phyloP scores from a whole-genome alignment of 305 asterid genomes.

The Solanum aculeatissimum region DNA sequence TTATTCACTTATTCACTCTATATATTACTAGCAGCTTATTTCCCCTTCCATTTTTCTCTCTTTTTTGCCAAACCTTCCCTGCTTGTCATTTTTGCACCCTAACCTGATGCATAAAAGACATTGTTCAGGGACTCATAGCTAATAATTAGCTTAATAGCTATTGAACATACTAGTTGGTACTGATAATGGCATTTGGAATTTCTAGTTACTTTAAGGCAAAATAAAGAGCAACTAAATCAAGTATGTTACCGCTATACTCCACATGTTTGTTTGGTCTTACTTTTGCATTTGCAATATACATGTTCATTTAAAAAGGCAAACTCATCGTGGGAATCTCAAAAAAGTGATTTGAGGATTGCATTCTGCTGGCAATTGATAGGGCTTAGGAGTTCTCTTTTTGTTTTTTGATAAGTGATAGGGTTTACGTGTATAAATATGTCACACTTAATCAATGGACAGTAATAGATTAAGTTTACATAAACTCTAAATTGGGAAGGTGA shows the following conservation, averaged over 20 bases:
- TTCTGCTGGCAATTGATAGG: background rate
- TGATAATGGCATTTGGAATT: background rate
- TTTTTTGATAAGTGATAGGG: background rate
- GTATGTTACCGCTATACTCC: background rate
- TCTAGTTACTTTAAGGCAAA: background rate
- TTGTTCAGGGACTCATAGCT: background rate
- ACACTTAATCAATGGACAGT: background rate
- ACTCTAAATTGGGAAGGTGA: background rate
- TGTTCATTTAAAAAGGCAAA: background rate
- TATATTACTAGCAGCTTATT: background rate
- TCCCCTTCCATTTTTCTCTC: background rate
- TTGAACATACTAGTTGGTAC: background rate
- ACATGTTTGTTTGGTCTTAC: background rate
- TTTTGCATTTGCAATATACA: background rate
- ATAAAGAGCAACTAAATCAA: background rate
- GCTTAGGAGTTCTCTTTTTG: background rate
- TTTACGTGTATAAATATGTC: background rate
- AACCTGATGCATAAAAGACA: background rate
- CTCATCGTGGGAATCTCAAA: background rate
- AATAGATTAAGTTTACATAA: background rate
- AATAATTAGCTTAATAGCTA: background rate
- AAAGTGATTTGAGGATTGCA: background rate
- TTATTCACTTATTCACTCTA: background rate
- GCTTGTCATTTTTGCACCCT: background rate
- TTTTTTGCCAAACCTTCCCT: background rate